Conservation (phyloP, 192 early-diverging fungal species). For the Jimgerdemannia lactiflua region DNA sequence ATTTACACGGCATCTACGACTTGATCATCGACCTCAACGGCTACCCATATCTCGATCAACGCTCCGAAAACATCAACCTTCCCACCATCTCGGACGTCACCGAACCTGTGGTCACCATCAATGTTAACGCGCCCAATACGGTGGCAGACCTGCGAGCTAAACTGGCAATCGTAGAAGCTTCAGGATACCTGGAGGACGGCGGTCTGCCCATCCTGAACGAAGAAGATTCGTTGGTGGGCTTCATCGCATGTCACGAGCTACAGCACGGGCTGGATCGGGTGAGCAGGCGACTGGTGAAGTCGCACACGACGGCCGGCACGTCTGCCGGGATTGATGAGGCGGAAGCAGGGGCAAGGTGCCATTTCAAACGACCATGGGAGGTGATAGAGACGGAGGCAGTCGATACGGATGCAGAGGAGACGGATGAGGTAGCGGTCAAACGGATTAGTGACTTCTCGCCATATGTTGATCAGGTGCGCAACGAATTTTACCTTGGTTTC, state of each 20-base stretch:
- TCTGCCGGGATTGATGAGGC: neutral
- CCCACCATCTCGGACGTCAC: conserved; percentile 60
- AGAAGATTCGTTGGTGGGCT: conserved; percentile 66
- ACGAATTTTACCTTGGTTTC: neutral
- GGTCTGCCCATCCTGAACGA: conserved; percentile 70
- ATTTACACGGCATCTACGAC: conserved; percentile 69
- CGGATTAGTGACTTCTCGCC: conserved; percentile 29
- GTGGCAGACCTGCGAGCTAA: conserved; percentile 53
- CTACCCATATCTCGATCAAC: conserved; percentile 76
- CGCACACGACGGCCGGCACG: neutral
- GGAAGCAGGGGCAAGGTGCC: neutral
- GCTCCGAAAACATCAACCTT: conserved; percentile 66
- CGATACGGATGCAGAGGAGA: too few species aligned
- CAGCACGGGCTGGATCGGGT: conserved; percentile 61
- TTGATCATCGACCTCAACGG: conserved; percentile 65
- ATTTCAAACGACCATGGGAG: too few species aligned
- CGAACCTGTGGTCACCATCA: conserved; percentile 66
- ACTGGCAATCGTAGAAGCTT: conserved; percentile 47
- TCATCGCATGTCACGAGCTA: conserved; percentile 78
- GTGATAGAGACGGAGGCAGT: too few species aligned
- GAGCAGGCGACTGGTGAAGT: conserved; percentile 2
- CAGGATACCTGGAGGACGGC: conserved; percentile 62
- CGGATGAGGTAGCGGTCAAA: too few species aligned
- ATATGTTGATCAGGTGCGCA: conserved; percentile 32
- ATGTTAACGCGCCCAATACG: conserved; percentile 58